Percentiles rank a stretch among this genome's conserved stretches.
These are phyloP conservation scores for Didymella glomerata DNA, from an alignment of 2,329 filamentous ascomycete species.

Conservation along the genomic window DNA sequence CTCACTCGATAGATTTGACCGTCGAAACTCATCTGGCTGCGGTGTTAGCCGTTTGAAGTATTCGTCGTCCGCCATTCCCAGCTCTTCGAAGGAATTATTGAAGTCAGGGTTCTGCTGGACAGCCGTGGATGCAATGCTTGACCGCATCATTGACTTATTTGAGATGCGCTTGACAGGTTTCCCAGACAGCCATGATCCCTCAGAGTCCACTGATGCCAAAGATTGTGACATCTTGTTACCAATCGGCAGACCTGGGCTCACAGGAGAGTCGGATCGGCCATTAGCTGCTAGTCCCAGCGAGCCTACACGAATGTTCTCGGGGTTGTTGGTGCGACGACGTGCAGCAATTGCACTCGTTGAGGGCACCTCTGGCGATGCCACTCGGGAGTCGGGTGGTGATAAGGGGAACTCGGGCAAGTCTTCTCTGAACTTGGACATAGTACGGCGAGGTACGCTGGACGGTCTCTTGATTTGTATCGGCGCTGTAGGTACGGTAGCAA, in stretches of 20 bases:
- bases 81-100: slow-evolving; percentile 70
- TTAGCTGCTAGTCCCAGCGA: slow-evolving; percentile 35
- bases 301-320: slow-evolving; percentile 46
- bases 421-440: slow-evolving; percentile 90
- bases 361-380: slow-evolving; percentile 78
- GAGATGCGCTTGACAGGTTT: slow-evolving; percentile 63
- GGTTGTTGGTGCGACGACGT: slow-evolving; percentile 50
- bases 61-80: slow-evolving; percentile 74
- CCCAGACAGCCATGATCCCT: slow-evolving; percentile 94
- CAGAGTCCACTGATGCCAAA: slow-evolving; percentile 91
- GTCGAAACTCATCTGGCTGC: slow-evolving; percentile 55
- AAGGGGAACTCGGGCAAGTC: slow-evolving; percentile 86
- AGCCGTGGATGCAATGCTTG: slow-evolving; percentile 56
- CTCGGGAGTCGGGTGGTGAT: slow-evolving; percentile 83
- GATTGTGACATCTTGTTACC: slow-evolving; percentile 73
- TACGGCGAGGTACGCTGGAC: slow-evolving; percentile 74
- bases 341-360: slow-evolving; percentile 52
- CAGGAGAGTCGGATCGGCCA: slow-evolving; percentile 55
- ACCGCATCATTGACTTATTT: slow-evolving; percentile 55
- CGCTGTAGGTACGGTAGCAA: slow-evolving; percentile 51
- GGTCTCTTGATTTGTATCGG: slow-evolving; percentile 55
- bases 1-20: slow-evolving; percentile 38
- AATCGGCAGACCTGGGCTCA: slow-evolving; percentile 43
- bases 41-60: slow-evolving; percentile 69
- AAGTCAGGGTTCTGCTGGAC: slow-evolving; percentile 61